Base-by-base conservation (phyloP, 164 flowering plant genomes). In the Buxus sempervirens region DNA sequence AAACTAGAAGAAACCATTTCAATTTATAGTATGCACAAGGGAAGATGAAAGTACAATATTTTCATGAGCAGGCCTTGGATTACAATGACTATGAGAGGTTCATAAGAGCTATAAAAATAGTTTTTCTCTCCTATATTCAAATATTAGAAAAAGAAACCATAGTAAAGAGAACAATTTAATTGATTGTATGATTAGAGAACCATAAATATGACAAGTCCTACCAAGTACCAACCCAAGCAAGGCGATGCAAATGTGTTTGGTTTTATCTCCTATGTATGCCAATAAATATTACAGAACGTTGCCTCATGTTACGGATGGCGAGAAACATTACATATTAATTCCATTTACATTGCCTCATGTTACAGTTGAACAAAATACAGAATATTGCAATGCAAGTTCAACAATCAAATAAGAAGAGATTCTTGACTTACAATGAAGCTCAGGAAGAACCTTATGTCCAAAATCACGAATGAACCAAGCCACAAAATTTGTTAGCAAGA, bases 381-480 rank as follows among this genome's bases (percentile, higher is more conserved):
- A 59, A 26, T 32, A 32, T 32, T 32, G 38, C 38, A 60, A 27
- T 57, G 15, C 12, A 60, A 60, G n/a, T 24, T 0, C 36, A 23
- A 24, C 18, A 42, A 23, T 27, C 32, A 25, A 59, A 32, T 13
- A 13, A 65, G 10, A 1, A 7, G 42, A 49, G 21, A 60, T 15
- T 16, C 27, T 45, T 48, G 54, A 74, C 96, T 79, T 79, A 90
- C 98, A 84, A 4, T 72, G 84, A 4, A 84, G 69, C 64, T 75
- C 64, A 55, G 85, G 79, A 21, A 84, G 64, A 62, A 79, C 48
- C 48, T 62, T 78, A 58, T 86, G 85, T 13, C 90, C 92, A 66
- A 91, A 93, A 62, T 93, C 98, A 16, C 97, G 96, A 38, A 86
- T 62, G 59, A 85, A 72, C 97, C 97, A 93, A 65, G 94, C 97